Evolutionary conservation across 108 stramenopile species (phyloP).

Genomic region (Hondaea fermentalgiana): DNA sequence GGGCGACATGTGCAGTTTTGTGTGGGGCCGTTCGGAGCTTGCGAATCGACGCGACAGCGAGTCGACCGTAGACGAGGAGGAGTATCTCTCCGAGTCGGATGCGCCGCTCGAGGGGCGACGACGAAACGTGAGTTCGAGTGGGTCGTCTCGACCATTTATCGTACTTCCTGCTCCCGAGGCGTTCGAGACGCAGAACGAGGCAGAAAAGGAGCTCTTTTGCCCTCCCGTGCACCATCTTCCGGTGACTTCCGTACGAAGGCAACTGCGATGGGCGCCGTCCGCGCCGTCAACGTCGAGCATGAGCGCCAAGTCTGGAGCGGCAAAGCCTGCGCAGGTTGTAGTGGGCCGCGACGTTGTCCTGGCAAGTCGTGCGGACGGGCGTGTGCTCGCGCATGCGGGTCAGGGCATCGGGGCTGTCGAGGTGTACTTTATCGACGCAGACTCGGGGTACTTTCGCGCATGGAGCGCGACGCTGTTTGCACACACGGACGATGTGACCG

Average conservation of each 20-base stretch:
- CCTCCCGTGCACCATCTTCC: neutral
- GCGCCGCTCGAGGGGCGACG: neutral
- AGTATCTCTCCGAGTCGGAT: neutral
- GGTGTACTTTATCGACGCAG: neutral
- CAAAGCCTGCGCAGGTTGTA: neutral
- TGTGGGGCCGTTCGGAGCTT: neutral
- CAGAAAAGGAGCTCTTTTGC: neutral
- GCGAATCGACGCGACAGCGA: neutral
- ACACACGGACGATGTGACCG: neutral
- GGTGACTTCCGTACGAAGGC: neutral
- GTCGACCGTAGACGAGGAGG: neutral
- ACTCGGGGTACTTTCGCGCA: neutral
- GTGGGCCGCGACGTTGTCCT: neutral
- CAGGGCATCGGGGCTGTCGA: neutral
- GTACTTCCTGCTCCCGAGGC: neutral
- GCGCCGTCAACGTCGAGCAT: too few relatives aligned
- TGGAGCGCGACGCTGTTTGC: neutral
- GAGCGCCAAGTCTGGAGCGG: too few relatives aligned
- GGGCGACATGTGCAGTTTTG: neutral
- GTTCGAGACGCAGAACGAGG: neutral
- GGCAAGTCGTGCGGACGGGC: neutral
- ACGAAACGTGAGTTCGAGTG: neutral
- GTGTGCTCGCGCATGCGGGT: neutral
- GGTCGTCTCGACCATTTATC: neutral
- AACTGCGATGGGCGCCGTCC: neutral